These are phyloP conservation scores for Aspergillus sp. DNA, from an alignment of 2,329 filamentous ascomycete genomes.

Conservation along the genomic window DNA sequence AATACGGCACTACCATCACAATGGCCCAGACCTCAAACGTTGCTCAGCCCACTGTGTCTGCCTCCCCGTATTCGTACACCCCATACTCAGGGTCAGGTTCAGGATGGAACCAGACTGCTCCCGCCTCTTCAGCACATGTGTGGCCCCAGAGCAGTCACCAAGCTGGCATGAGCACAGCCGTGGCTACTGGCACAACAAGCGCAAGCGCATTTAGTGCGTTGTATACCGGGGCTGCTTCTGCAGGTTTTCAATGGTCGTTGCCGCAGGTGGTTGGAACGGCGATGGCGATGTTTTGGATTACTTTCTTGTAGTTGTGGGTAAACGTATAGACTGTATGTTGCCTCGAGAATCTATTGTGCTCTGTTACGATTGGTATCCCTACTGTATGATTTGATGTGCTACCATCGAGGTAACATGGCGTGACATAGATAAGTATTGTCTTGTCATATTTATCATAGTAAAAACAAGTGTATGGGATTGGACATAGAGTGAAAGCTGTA, in stretches of 20 bases:
- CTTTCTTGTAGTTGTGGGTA: background rate
- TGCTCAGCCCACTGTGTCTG: background rate
- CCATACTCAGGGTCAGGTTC: background rate
- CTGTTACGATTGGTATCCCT: too few relatives aligned
- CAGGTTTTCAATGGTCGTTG: background rate
- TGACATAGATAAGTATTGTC: too few relatives aligned
- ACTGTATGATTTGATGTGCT: too few relatives aligned
- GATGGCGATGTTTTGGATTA: background rate
- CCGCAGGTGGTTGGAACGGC: background rate
- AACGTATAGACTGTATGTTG: too few relatives aligned
- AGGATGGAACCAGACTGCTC: background rate
- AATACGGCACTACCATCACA: slow-evolving; percentile 18
- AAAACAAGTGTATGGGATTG: too few relatives aligned
- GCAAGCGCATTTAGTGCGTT: background rate
- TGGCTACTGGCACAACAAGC: background rate
- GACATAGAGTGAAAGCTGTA: too few relatives aligned
- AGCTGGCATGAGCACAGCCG: background rate
- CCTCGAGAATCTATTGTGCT: too few relatives aligned
- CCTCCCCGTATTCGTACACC: background rate
- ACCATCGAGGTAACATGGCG: too few relatives aligned
- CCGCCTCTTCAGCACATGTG: background rate
- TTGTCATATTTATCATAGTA: too few relatives aligned
- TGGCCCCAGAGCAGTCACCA: background rate
- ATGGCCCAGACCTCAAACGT: slow-evolving; percentile 12
- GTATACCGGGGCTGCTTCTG: background rate